phyloP scores from a whole-genome alignment of 306 rosid genomes.

The Cucurbita ficifolia region DNA sequence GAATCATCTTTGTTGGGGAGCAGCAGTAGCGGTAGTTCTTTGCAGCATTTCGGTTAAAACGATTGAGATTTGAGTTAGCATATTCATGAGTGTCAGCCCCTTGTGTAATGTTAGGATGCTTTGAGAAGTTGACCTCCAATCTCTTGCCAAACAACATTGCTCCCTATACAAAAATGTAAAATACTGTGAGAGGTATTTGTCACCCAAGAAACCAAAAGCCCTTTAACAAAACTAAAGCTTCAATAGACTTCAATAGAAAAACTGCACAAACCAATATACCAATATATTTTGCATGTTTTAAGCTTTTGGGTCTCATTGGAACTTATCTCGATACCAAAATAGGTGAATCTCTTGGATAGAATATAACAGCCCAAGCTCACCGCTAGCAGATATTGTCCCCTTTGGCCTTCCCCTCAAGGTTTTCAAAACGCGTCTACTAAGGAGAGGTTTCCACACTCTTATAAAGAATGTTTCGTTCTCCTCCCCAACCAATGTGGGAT shows the following conservation, averaged over 20 bases:
- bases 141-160: constrained; percentile 76
- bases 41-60: constrained; percentile 95
- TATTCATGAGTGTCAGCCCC: constrained; percentile 92
- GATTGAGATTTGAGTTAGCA: constrained; percentile 79
- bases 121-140: constrained; percentile 89
- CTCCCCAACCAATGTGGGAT: too few relatives aligned
- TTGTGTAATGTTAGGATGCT: constrained; percentile 77
- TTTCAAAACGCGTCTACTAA: too few relatives aligned
- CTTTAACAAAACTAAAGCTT: neutral
- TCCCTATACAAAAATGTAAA: constrained; percentile 31
- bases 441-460: too few relatives aligned
- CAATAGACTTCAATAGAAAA: neutral
- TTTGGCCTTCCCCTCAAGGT: too few relatives aligned
- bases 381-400: too few relatives aligned
- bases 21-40: constrained; percentile 97
- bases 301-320: neutral
- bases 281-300: neutral
- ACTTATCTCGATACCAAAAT: neutral
- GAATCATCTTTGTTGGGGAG: constrained; percentile 89
- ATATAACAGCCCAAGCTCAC: too few relatives aligned
- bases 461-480: too few relatives aligned
- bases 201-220: neutral
- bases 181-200: neutral
- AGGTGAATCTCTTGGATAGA: neutral
- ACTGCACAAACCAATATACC: neutral